phyloP scores from a whole-genome alignment of 805 yeast species.

The Kodamaea hsintzibuensis region DNA sequence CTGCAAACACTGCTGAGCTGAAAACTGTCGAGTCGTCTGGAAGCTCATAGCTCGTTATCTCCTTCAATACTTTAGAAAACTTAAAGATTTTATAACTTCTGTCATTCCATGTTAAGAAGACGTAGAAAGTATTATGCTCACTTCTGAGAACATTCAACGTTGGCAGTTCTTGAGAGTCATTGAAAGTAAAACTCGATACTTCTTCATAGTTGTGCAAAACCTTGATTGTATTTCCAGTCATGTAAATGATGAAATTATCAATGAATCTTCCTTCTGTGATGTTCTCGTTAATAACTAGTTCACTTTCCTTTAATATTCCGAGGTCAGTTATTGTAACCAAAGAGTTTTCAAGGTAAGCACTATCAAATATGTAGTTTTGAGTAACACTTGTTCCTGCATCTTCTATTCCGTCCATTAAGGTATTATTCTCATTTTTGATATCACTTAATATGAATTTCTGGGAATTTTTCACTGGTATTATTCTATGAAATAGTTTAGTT shows the following conservation, averaged over 20 bases:
- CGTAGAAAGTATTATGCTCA: neutral
- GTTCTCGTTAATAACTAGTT: neutral
- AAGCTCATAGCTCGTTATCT: neutral
- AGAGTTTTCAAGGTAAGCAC: neutral
- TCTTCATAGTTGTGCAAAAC: neutral
- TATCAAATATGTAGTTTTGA: neutral
- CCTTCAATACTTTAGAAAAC: neutral
- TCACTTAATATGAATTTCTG: neutral
- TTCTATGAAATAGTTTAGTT: neutral
- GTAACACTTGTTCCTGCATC: neutral
- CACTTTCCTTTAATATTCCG: neutral
- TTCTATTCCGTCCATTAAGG: neutral
- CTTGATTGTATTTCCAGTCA: neutral
- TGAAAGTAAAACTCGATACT: neutral
- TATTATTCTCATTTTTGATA: neutral
- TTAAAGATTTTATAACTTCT: neutral
- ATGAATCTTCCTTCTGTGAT: neutral
- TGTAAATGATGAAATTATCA: neutral
- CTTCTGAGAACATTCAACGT: neutral
- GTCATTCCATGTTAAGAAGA: constrained; percentile 4
- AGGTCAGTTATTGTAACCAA: neutral
- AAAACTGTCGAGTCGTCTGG: neutral
- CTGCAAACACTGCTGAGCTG: neutral
- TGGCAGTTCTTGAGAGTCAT: neutral
- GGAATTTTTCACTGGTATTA: neutral